Conservation (phyloP, 108 stramenopile species). For the Fragilariopsis cylindrus region DNA sequence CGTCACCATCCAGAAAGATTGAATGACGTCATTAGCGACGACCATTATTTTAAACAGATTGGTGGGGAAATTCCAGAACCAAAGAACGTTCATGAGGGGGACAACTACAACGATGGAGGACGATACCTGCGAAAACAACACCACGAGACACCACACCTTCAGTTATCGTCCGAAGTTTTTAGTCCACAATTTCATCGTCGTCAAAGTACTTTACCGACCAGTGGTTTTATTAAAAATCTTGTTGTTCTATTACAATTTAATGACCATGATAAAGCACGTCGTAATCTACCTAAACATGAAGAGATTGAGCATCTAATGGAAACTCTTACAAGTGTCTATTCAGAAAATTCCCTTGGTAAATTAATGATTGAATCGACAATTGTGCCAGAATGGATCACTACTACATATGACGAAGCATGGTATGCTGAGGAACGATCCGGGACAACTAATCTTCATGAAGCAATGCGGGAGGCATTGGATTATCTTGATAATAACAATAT, state of each 20-base stretch:
- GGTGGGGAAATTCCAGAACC: constrained; percentile 1
- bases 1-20: neutral
- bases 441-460: constrained; percentile 13
- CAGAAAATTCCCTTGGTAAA: constrained; percentile 36
- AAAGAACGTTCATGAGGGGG: neutral
- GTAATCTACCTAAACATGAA: constrained; percentile 16
- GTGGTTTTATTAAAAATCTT: constrained; percentile 29
- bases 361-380: constrained; percentile 36
- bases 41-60: constrained; percentile 2
- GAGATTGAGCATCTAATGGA: constrained; percentile 1
- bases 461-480: constrained; percentile 14
- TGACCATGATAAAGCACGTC: constrained; percentile 28
- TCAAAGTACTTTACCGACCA: constrained; percentile 2
- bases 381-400: constrained; percentile 23
- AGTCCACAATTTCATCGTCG: neutral
- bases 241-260: constrained; percentile 35
- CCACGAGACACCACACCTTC: neutral
- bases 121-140: neutral
- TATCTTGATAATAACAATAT: constrained; percentile 22
- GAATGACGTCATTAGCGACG: neutral
- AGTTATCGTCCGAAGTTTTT: neutral
- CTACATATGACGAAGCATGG: constrained; percentile 23
- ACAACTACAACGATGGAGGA: neutral
- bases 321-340: constrained; percentile 23
- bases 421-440: constrained; percentile 19